These are phyloP conservation scores for Rubus parviflorus DNA, from an alignment of 306 rosid species.

Conservation along the genomic window DNA sequence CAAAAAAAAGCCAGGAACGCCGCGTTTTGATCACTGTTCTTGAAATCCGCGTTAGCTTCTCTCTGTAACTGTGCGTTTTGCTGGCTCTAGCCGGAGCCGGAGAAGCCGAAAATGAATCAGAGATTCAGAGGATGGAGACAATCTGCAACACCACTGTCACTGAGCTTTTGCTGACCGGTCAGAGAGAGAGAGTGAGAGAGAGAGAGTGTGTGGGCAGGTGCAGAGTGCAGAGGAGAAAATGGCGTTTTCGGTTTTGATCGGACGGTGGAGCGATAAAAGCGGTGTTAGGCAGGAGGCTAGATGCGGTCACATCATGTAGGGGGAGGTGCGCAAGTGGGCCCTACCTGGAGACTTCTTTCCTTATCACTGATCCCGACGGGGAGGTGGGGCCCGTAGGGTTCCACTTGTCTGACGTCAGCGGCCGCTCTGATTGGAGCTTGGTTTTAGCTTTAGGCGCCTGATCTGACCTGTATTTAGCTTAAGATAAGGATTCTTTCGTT, in stretches of 20 bases:
- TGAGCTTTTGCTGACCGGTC: constrained; percentile 17
- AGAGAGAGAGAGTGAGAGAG: neutral
- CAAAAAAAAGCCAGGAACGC: neutral
- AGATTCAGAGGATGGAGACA: neutral
- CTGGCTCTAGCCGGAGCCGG: neutral
- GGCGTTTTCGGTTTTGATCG: constrained; percentile 34
- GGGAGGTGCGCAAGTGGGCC: constrained; percentile 30
- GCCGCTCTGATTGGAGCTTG: constrained; percentile 29
- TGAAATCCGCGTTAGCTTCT: neutral
- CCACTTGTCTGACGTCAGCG: constrained; percentile 25
- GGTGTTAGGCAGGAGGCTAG: neutral
- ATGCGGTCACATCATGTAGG: neutral
- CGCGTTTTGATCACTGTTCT: neutral
- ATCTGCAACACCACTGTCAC: constrained; percentile 8
- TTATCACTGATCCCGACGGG: constrained; percentile 56
- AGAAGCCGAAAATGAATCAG: neutral
- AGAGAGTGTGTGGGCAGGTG: neutral
- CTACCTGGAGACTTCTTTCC: constrained; percentile 38
- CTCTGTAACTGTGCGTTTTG: constrained; percentile 6
- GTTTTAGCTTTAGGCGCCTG: constrained; percentile 1
- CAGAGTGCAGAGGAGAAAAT: neutral
- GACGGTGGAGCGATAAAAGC: constrained; percentile 38
- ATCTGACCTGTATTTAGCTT: too few species aligned
- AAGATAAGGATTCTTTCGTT: neutral
- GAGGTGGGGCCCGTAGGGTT: constrained; percentile 19